Base-by-base conservation (phyloP, 1,139 yeast genomes). In the Blastobotrys persicus region DNA sequence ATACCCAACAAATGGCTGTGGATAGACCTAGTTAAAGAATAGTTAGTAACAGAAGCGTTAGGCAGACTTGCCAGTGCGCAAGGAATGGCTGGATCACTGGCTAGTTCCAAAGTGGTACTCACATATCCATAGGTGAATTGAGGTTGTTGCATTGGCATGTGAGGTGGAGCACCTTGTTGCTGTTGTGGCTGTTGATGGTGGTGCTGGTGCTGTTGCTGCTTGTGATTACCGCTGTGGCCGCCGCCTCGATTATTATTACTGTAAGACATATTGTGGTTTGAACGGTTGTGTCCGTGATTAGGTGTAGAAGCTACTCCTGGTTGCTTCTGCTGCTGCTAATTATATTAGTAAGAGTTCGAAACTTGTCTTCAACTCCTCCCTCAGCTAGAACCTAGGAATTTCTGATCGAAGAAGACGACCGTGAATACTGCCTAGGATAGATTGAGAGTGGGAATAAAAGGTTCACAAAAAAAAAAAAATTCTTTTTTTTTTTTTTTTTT, bases 121-220 rank as follows among this genome's bases (percentile, higher is more conserved):
- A 37, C 33, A 37, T 43, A 43, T 19, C 46, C 46, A 14, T 43
- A 43, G 13, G 40, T 6, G 17, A 32, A 43, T 11, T 31, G 28
- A 23, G 28, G 28, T 38, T 43, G 46, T 26, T 37, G 42, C 42
- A 44, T 44, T 26, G 47, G 47, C 42, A 44, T 44, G 28, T 28
- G 47, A 18, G 42, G 48, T 3, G 41, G 46, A 13, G 16, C 41
- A 3, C 41, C 39, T n/a, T 26, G 40, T n/a, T n/a, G 40, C 20
- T 41, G 44, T 16, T 31, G 41, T 5, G 20, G 34, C 23, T 33
- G 43, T 39, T 39, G 44, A 11, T 18, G 42, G 44, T 31, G 23
- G 16, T 39, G 38, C 13, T 45, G 41, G 37, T 32, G 37, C 31
- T 34, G 31, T 28, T 44, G 31, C 17, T 33, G 19, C 31, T 18